phyloP scores from a whole-genome alignment of 140 eudicot species.

The Anethum foeniculum region DNA sequence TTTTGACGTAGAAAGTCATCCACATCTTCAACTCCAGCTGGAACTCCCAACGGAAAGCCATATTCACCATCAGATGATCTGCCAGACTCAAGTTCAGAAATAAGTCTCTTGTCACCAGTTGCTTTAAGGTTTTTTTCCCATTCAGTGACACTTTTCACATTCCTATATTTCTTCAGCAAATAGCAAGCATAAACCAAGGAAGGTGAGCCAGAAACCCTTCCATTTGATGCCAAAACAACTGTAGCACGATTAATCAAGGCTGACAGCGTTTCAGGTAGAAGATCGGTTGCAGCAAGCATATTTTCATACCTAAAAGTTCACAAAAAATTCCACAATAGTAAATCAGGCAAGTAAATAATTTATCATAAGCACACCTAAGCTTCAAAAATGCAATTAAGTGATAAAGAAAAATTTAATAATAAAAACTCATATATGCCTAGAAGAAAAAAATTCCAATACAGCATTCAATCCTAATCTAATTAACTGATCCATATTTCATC shows the following conservation, averaged over 20 bases:
- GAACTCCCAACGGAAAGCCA: slow-evolving; percentile 77
- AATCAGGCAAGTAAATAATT: not conserved
- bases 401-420: not conserved
- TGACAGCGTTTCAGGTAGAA: slow-evolving; percentile 76
- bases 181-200: slow-evolving; percentile 65
- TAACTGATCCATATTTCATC: not conserved
- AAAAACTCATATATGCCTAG: not conserved
- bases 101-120: slow-evolving; percentile 61
- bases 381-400: not conserved
- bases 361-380: not conserved
- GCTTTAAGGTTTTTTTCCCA: slow-evolving; percentile 75
- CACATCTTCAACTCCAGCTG: slow-evolving; percentile 81
- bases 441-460: not conserved
- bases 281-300: slow-evolving; percentile 77
- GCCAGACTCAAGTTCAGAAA: slow-evolving; percentile 76
- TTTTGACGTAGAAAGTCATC: slow-evolving; percentile 84
- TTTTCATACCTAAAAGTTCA: slow-evolving; percentile 68
- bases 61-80: slow-evolving; percentile 69
- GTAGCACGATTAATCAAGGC: slow-evolving; percentile 71
- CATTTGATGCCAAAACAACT: slow-evolving; percentile 53
- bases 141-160: slow-evolving; percentile 55
- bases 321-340: not conserved
- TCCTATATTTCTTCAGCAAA: slow-evolving; percentile 62
- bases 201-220: slow-evolving; percentile 64
- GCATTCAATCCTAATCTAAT: not conserved